Evolutionary conservation across 441 rosid species (phyloP).

Genomic region (Corymbia calophylla): DNA sequence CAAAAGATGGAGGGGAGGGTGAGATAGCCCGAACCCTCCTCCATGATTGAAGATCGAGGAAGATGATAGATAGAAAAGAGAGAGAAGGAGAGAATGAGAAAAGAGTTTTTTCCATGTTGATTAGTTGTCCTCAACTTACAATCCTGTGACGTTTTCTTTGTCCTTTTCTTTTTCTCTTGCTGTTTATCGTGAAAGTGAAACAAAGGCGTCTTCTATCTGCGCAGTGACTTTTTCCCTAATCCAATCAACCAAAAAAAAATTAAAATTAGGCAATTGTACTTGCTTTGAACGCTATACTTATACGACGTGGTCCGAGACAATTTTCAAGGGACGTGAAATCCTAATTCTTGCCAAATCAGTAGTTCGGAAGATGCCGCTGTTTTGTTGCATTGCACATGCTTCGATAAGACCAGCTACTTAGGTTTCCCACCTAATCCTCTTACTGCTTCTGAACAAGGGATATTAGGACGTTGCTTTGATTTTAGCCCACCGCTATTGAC

Average conservation of each 20-base stretch:
- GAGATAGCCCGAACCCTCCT: too few species aligned
- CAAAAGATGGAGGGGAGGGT: too few species aligned
- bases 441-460: background rate
- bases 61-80: too few species aligned
- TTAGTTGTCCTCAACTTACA: background rate
- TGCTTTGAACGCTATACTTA: background rate
- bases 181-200: background rate
- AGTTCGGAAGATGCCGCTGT: background rate
- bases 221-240: background rate
- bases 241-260: background rate
- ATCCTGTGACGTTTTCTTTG: background rate
- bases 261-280: background rate
- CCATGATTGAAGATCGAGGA: too few species aligned
- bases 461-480: background rate
- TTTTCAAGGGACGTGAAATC: background rate
- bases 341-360: background rate
- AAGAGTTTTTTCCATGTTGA: background rate
- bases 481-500: background rate
- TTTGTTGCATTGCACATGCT: background rate
- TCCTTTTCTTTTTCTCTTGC: rapidly evolving
- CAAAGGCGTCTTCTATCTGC: background rate
- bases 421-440: background rate
- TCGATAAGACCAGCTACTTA: background rate
- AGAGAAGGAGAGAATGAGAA: too few species aligned
- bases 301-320: background rate